These are phyloP conservation scores for Aulographum hederae DNA, from an alignment of 2,329 filamentous ascomycete species.

Conservation along the genomic window DNA sequence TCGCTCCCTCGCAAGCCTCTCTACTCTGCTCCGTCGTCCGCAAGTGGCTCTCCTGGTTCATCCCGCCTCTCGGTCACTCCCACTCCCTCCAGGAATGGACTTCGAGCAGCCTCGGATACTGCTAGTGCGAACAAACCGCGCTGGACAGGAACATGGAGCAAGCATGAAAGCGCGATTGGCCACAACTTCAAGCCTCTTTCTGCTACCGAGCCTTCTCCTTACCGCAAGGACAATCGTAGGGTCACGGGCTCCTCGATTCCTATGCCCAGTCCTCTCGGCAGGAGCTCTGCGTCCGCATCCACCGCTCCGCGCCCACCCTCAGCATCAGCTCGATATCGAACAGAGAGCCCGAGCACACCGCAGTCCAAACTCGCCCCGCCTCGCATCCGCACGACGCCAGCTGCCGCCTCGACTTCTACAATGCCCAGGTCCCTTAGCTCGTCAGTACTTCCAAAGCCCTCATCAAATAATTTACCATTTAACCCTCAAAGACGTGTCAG, in stretches of 20 bases:
- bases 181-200: constrained; percentile 19
- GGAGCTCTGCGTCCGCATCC: background rate
- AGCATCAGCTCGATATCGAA: background rate
- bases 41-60: background rate
- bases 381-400: background rate
- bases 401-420: background rate
- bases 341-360: background rate
- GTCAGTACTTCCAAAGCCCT: background rate
- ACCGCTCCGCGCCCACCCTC: background rate
- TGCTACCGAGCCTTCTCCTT: constrained; percentile 16
- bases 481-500: too few relatives aligned
- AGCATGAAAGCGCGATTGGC: constrained; percentile 18
- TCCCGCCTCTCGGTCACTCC: background rate
- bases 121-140: constrained; percentile 12
- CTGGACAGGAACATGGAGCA: constrained; percentile 20
- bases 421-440: background rate
- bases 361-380: background rate
- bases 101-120: background rate
- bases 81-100: background rate
- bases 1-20: constrained; percentile 11
- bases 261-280: background rate
- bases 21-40: constrained; percentile 4
- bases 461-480: too few relatives aligned
- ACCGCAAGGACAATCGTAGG: constrained; percentile 8
- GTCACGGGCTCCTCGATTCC: background rate